Evolutionary conservation across 495 filamentous ascomycete genomes (phyloP).

Genomic region (Neurospora hispaniola): DNA sequence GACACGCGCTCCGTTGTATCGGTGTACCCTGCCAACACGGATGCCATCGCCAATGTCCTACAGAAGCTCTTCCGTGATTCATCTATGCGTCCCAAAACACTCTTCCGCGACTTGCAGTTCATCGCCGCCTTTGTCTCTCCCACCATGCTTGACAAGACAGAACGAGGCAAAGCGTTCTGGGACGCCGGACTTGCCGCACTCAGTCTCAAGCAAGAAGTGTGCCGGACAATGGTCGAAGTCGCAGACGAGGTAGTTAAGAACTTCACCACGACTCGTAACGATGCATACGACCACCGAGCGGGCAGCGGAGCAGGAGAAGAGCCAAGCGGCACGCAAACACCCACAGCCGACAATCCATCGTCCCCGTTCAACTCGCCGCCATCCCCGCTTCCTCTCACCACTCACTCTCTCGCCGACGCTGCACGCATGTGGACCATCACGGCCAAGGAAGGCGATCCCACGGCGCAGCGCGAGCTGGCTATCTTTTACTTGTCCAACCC

Average conservation of each 20-base stretch:
- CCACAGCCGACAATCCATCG: conserved; percentile 11
- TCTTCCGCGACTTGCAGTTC: conserved; percentile 93
- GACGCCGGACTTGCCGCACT: conserved; percentile 84
- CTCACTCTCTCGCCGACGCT: conserved; percentile 69
- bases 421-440: conserved; percentile 90
- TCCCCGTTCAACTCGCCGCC: conserved; percentile 17
- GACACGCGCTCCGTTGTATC: conserved; percentile 34
- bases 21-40: conserved; percentile 44
- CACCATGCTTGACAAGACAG: conserved; percentile 70
- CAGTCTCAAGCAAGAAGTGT: conserved; percentile 80
- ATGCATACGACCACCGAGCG: conserved; percentile 9
- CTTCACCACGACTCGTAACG: conserved; percentile 34
- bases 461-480: conserved; percentile 88
- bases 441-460: conserved; percentile 84
- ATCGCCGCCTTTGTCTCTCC: conserved; percentile 86
- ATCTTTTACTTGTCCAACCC: conserved; percentile 93
- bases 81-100: conserved; percentile 71
- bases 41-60: conserved; percentile 69
- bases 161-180: conserved; percentile 87
- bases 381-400: conserved; percentile 32
- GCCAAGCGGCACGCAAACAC: conserved; percentile 8
- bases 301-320: conserved; percentile 13
- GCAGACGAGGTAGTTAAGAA: conserved; percentile 63
- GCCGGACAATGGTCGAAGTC: conserved; percentile 79
- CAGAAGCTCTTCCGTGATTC: conserved; percentile 68